Evolutionary conservation across 2,329 filamentous ascomycete species (phyloP).

Genomic region (Xylaria hypoxylon): DNA sequence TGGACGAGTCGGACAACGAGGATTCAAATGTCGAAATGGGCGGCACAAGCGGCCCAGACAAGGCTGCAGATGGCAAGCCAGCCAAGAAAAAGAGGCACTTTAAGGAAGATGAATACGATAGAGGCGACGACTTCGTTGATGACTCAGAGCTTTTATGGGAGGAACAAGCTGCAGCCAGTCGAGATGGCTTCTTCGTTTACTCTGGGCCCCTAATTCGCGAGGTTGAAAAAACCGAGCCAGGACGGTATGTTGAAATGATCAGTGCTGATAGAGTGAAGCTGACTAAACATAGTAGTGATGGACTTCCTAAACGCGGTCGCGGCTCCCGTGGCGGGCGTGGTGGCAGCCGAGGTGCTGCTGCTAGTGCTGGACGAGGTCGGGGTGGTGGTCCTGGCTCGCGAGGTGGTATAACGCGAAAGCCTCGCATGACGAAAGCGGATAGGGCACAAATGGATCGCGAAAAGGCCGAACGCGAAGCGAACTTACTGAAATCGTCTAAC

Average conservation of each 20-base stretch:
- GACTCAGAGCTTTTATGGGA: slow-evolving; percentile 97
- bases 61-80: slow-evolving; percentile 66
- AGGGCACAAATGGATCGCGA: slow-evolving; percentile 84
- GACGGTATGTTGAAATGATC: slow-evolving; percentile 57
- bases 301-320: slow-evolving; percentile 75
- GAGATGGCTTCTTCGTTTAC: slow-evolving; percentile 98
- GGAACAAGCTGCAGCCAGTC: slow-evolving; percentile 91
- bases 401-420: slow-evolving; percentile 81
- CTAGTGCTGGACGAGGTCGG: slow-evolving; percentile 59
- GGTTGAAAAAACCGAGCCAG: slow-evolving; percentile 76
- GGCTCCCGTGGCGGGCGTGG: slow-evolving; percentile 63
- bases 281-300: slow-evolving; percentile 71
- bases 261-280: slow-evolving; percentile 47
- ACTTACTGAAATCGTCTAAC: slow-evolving; percentile 47
- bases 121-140: slow-evolving; percentile 87
- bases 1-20: slow-evolving; percentile 79
- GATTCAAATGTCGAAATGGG: slow-evolving; percentile 93
- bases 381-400: slow-evolving; percentile 59
- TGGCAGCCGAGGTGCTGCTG: slow-evolving; percentile 69
- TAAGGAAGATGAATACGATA: slow-evolving; percentile 85
- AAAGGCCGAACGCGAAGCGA: slow-evolving; percentile 77
- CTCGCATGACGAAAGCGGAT: slow-evolving; percentile 86
- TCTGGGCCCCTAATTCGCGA: slow-evolving; percentile 91
- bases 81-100: slow-evolving; percentile 83
- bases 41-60: slow-evolving; percentile 71